A percentile compares a stretch with the other conserved stretches of the same genome.
phyloP scores from a whole-genome alignment of 441 rosid genomes.

The Brassica hybrid region DNA sequence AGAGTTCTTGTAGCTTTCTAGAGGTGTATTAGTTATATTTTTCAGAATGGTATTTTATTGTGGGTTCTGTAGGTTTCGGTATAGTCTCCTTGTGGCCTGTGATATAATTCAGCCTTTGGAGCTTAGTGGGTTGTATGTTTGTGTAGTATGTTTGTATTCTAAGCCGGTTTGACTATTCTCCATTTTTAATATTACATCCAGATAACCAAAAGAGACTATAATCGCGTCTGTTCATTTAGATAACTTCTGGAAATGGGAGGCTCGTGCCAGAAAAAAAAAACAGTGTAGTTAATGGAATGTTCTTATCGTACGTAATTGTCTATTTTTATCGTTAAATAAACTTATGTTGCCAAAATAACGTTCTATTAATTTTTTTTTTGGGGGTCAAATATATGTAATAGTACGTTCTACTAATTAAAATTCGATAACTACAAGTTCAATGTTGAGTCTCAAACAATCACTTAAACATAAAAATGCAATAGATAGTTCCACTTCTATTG shows the following conservation, averaged over 20 bases:
- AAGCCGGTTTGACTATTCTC: not conserved
- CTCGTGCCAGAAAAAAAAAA: not conserved
- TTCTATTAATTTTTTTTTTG: no score
- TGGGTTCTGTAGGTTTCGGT: not conserved
- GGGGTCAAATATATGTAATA: no score
- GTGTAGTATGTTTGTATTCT: not conserved
- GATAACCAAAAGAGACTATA: not conserved
- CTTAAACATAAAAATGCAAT: not conserved
- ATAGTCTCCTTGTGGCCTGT: not conserved
- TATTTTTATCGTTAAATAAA: not conserved
- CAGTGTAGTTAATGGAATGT: conserved; percentile 10
- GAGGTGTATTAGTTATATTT: not conserved
- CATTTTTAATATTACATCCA: not conserved
- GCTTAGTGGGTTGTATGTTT: not conserved
- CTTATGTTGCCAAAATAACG: not conserved
- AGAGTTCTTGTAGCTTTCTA: not conserved
- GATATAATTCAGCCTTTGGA: not conserved
- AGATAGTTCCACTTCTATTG: not conserved
- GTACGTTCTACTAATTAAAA: not conserved
- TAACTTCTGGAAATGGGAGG: not conserved
- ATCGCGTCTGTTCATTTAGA: no score
- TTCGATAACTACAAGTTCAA: not conserved
- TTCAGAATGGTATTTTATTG: conserved; percentile 5
- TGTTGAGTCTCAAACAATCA: not conserved
- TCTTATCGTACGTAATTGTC: no score